Conservation (phyloP, 2,329 filamentous ascomycete genomes). For the Cladobotryum protrusum region DNA sequence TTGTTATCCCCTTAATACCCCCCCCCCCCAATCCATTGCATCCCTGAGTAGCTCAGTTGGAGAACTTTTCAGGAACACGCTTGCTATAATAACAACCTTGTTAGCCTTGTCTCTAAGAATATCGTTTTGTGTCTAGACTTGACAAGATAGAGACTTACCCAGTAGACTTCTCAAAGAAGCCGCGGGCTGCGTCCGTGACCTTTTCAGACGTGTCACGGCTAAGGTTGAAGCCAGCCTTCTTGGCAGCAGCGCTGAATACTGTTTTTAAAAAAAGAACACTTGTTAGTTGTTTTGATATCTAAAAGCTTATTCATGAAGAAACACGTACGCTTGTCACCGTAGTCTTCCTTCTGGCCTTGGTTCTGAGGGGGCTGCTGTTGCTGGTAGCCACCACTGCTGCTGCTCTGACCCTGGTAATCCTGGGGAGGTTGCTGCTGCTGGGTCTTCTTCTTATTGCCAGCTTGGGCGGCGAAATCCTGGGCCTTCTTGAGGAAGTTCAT, state of each 20-base stretch:
- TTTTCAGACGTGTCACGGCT: conserved; percentile 31
- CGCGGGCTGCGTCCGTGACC: conserved; percentile 32
- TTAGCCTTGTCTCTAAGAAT: too few species aligned
- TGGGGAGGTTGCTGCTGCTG: not conserved
- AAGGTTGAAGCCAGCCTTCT: conserved; percentile 31
- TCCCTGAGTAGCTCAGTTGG: not conserved
- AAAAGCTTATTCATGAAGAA: not conserved
- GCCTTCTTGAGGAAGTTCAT: conserved; percentile 38
- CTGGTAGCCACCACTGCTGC: conserved; percentile 11
- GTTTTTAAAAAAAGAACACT: not conserved
- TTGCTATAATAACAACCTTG: not conserved
- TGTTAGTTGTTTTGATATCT: not conserved
- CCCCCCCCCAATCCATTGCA: too few species aligned
- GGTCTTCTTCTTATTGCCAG: conserved; percentile 10
- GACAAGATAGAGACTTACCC: conserved; percentile 25
- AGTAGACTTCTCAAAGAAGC: conserved; percentile 29
- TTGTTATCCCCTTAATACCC: not conserved
- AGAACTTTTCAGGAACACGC: conserved; percentile 6
- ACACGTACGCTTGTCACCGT: conserved; percentile 32
- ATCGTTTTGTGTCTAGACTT: not conserved
- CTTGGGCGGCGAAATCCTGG: conserved; percentile 11
- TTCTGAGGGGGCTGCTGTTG: conserved; percentile 13
- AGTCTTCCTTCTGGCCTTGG: conserved; percentile 25
- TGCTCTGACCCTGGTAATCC: conserved; percentile 9
- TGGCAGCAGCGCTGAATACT: conserved; percentile 26